Evolutionary conservation across 2,329 filamentous ascomycete species (phyloP), one percentile per base, ranked within the genome.

Genomic region (Phialophora macrospora): DNA sequence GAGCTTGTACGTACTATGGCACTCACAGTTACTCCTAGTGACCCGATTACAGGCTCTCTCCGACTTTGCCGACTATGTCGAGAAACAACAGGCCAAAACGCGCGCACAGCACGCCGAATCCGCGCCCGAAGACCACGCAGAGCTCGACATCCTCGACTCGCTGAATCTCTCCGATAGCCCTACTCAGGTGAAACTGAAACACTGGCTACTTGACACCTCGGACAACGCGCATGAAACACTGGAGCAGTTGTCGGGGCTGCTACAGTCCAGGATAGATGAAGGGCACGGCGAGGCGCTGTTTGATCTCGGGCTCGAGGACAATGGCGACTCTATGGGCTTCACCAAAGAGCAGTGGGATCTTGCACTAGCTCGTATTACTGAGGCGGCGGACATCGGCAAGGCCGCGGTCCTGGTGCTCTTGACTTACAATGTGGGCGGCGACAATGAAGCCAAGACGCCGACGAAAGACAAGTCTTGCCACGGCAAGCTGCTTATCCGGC

Each of bases 21-120:
- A 58, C 41, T 69, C 22, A n/a, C 59, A 32, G 32, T 58, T n/a
- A 55, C 26, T 38, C 32, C 28, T 46, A 56, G 59, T 62, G 44
- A 66, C 54, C 59, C 56, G 17, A 14, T 46, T 61, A 48, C 63
- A 88, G 86, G 93, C 94, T 12, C 85, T 99, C 63, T 95, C 91
- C 81, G 95, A 98, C 73, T 99, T 99, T 77, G 93, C 93, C 77
- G 95, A 99, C 74, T 98, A 97, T 74, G 95, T 97, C 71, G 93
- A 98, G 78, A 90, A 93, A 77, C 93, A 98, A 77, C 95, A 98
- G 78, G 88, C 88, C 26, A 69, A 69, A 46, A 76, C 74, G 28
- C 78, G 79, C 49, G 73, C 75, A 55, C 79, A 78, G 49, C 76
- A 77, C 48, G 77, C 80, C 17, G 68, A 71, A 17, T 74, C 75